phyloP scores from a whole-genome alignment of 2,329 filamentous ascomycete species.

The Pleomassaria siparia region DNA sequence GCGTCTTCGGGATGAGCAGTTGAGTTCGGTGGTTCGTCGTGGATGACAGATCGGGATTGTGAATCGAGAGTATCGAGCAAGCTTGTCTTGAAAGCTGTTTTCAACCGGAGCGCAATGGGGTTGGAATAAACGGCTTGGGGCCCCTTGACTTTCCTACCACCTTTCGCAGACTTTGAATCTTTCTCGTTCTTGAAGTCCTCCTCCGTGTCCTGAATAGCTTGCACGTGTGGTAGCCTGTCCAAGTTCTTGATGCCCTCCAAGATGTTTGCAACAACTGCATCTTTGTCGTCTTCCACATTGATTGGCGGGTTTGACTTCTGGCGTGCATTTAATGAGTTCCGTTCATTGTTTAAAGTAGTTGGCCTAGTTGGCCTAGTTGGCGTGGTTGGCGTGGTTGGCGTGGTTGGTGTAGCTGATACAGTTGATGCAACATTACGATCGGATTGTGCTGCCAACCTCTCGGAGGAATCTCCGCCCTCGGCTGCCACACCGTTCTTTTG shows the following conservation, averaged over 20 bases:
- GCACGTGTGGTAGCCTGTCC: too few species aligned
- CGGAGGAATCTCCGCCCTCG: constrained; percentile 3
- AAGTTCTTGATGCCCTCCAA: neutral
- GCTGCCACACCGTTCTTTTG: constrained; percentile 5
- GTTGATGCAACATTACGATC: constrained; percentile 3
- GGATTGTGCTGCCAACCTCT: constrained; percentile 14
- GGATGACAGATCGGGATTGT: neutral
- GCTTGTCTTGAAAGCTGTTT: neutral
- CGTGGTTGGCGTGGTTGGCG: neutral
- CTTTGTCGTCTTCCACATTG: neutral
- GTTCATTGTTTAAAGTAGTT: neutral
- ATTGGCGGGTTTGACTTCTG: too few species aligned
- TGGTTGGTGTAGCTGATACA: neutral
- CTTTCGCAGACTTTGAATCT: too few species aligned
- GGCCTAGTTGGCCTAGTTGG: neutral
- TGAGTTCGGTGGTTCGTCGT: neutral
- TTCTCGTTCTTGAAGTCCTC: too few species aligned
- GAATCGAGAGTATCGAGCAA: neutral
- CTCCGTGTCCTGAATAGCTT: too few species aligned
- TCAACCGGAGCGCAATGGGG: neutral
- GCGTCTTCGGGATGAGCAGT: neutral
- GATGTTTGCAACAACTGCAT: neutral
- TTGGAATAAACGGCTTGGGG: too few species aligned
- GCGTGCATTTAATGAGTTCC: too few species aligned
- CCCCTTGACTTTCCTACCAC: too few species aligned